Conservation (phyloP, 179 eudicot genomes). For the Silene vulgaris region DNA sequence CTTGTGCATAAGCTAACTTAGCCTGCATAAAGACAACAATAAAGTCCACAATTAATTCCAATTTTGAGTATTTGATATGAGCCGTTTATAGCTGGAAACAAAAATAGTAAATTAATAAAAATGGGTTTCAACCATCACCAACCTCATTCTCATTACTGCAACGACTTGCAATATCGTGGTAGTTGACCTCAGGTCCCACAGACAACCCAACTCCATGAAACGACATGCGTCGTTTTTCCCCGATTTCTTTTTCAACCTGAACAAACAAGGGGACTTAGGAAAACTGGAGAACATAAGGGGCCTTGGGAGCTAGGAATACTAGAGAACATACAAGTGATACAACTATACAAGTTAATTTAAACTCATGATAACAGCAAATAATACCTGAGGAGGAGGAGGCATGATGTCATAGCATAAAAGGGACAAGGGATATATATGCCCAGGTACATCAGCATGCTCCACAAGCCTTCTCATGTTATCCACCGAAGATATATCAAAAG, state of each 20-base stretch:
- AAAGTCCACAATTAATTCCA: not conserved
- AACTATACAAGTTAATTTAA: not conserved
- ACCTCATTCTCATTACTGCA: constrained; percentile 67
- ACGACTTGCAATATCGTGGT: constrained; percentile 42
- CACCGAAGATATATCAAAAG: constrained; percentile 77
- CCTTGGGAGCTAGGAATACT: not conserved
- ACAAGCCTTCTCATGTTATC: constrained; percentile 94
- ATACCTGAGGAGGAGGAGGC: constrained; percentile 40
- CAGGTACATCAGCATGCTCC: constrained; percentile 79
- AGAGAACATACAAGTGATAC: not conserved
- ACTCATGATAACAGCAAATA: constrained; percentile 1
- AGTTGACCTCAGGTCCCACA: constrained; percentile 53
- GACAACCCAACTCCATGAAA: constrained; percentile 85
- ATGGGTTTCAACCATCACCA: constrained; percentile 16
- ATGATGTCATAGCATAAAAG: constrained; percentile 67
- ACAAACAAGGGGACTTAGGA: constrained; percentile 14
- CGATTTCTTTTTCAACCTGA: constrained; percentile 95
- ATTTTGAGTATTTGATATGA: constrained; percentile 2
- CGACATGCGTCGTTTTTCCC: constrained; percentile 75
- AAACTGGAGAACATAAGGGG: not conserved
- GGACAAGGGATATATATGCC: constrained; percentile 81
- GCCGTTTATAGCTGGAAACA: not conserved
- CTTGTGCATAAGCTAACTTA: constrained; percentile 46
- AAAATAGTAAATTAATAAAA: not conserved
- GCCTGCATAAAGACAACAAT: constrained; percentile 45